Base-by-base conservation (phyloP, 2,329 filamentous ascomycete species). In the Botrytis galanthina region DNA sequence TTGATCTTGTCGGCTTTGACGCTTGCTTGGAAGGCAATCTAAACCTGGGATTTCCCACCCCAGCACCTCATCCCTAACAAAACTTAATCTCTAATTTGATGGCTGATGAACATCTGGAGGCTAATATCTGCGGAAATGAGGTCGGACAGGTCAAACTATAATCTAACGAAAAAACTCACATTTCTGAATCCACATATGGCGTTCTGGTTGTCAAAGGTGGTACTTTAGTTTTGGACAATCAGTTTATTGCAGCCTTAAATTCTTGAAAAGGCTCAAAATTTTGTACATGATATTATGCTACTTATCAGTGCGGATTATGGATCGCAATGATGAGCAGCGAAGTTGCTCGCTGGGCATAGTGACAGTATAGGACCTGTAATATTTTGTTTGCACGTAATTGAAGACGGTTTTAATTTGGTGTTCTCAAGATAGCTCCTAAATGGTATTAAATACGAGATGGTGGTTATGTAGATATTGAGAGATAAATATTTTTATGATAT, bases 1-100 rank as follows among this genome's bases (percentile, higher is more conserved):
- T 79, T 32, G 75, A 78, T 64, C 74, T 78, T 10, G 75, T 78
- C 42, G 71, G 75, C 14, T 75, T 79, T 35, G 78, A 79, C 75
- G 75, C 76, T 54, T 75, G 66, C 46, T 70, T 79, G 32, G 75
- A 77, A 60, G 74, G 76, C 16, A 78, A 74, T 69, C 61, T 79
- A 22, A 76, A 79, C 46, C 73, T 39, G 7, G 70, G 61, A 12
- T 76, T 77, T 71, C 73, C 75, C n/a, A 69, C 66, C n/a, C 48
- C 48, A 4, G 66, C 48, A n/a, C n/a, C 66, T 69, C 39, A 26
- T 69, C 18, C 37, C 18, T 69, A 20, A 69, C n/a, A 57, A 39
- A 39, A 57, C 3, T n/a, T 8, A 57, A 57, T 26, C 35, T 32
- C 18, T 5, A 7, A 32, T 12, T 3, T 10, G 20, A 32, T 42